Evolutionary conservation across 2,329 filamentous ascomycete genomes (phyloP), one percentile per base, ranked within the genome.

Genomic region (Verticillium albo-atrum): DNA sequence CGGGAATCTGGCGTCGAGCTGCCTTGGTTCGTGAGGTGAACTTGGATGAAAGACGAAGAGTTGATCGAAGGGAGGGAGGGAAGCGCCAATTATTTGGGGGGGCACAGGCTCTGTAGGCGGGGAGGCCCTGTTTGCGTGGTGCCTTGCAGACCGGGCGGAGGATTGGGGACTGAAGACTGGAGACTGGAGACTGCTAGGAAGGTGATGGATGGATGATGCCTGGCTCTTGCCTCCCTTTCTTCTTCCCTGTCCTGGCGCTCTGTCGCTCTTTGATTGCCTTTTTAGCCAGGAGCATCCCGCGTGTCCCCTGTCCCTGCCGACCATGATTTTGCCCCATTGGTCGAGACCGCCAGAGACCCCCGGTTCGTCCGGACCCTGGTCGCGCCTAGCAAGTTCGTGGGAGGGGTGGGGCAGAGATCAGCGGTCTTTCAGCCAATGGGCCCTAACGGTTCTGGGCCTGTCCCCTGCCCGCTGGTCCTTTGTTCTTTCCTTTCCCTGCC

Each of bases 1-100:
- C n/a, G 17, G 20, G 14, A 20, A 47, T 47, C 42, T 47, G 42
- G 42, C 42, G 42, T 47, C 42, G 42, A 47, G 42, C 42, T 47
- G 42, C 42, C 42, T 47, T 47, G 42, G 42, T 47, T 47, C 42
- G 42, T 23, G 20, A 47, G 14, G 42, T 23, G 42, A 47, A 47
- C 42, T 47, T 47, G 42, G 42, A 25, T 47, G 42, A 47, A 23
- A 58, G 60, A 58, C 65, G 56, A 64, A 68, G 60, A 23, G 62
- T 56, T 50, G 55, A 62, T 63, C 63, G 62, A 57, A 65, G 64
- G 68, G 67, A 35, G 54, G 67, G 69, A 69, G 62, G 62, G 59
- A 63, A 56, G 57, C 54, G 62, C 56, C 62, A 52, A 59, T 59
- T 37, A 51, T 57, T 54, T 50, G 55, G 55, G 25, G 27, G 57